Percentiles rank a stretch among this genome's conserved stretches.
These are phyloP conservation scores for Verticillium tricorpus DNA, from an alignment of 2,329 filamentous ascomycete genomes.

Conservation along the genomic window DNA sequence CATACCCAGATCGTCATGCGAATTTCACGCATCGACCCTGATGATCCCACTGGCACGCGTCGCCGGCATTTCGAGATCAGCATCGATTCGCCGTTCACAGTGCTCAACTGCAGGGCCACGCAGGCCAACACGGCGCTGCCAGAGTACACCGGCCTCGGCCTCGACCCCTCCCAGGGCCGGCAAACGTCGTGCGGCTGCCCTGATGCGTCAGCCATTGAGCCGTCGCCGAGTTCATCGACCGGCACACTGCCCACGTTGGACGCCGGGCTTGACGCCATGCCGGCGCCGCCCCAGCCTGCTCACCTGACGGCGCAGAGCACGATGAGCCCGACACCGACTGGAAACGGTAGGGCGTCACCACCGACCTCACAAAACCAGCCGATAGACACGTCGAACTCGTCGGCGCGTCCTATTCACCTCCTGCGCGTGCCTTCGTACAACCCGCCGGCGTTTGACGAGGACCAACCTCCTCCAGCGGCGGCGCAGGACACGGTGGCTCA, in stretches of 20 bases:
- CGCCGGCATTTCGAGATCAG: conserved; percentile 92
- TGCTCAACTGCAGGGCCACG: conserved; percentile 89
- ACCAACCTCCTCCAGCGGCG: conserved; percentile 54
- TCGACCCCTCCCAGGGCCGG: conserved; percentile 24
- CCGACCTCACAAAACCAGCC: conserved; percentile 6
- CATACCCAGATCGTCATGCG: conserved; percentile 75
- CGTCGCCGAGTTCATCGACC: conserved; percentile 62
- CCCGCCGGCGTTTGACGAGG: conserved; percentile 80
- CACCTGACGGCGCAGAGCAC: conserved; percentile 34
- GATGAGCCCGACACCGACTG: conserved; percentile 14
- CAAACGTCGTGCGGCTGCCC: conserved; percentile 51
- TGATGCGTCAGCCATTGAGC: conserved; percentile 52
- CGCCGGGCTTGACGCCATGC: conserved; percentile 27
- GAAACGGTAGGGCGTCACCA: conserved; percentile 4
- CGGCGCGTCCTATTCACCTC: conserved; percentile 73
- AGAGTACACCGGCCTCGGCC: conserved; percentile 61
- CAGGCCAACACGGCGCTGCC: conserved; percentile 84
- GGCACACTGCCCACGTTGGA: conserved; percentile 40
- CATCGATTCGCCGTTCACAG: conserved; percentile 91
- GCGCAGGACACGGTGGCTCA: conserved; percentile 35
- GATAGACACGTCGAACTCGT: not conserved
- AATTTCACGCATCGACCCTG: conserved; percentile 76
- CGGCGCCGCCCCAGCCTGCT: conserved; percentile 50
- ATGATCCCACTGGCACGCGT: conserved; percentile 66
- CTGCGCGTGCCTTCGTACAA: conserved; percentile 81